A percentile compares a stretch with the other conserved stretches of the same genome.
phyloP scores from a whole-genome alignment of 2,329 filamentous ascomycete species.

The Domatiomyces catenatus region DNA sequence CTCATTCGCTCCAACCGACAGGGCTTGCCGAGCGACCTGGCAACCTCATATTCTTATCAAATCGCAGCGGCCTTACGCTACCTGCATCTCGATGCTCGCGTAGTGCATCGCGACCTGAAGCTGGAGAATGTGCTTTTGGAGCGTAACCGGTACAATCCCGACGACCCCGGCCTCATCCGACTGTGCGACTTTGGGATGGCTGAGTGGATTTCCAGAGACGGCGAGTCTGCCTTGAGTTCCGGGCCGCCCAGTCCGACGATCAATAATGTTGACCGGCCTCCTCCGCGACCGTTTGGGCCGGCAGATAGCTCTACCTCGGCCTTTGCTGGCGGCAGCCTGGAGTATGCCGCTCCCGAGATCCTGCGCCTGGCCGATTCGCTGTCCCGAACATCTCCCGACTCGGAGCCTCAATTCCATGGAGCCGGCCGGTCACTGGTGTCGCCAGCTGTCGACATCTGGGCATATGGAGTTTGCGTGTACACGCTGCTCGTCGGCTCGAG shows the following conservation, averaged over 20 bases:
- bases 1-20: conserved; percentile 40
- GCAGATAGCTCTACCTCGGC: conserved; percentile 39
- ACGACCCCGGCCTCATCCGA: conserved; percentile 40
- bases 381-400: neutral
- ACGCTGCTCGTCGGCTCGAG: conserved; percentile 44
- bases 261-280: conserved; percentile 31
- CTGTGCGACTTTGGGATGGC: conserved; percentile 57
- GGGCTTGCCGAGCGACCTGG: conserved; percentile 37
- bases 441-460: conserved; percentile 50
- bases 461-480: conserved; percentile 49
- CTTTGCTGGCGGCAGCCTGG: conserved; percentile 42
- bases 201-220: conserved; percentile 47
- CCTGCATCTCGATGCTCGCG: conserved; percentile 49
- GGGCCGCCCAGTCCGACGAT: conserved; percentile 35
- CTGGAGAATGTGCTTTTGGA: conserved; percentile 54
- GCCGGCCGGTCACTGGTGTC: conserved; percentile 23
- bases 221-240: conserved; percentile 30
- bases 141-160: conserved; percentile 29
- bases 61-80: conserved; percentile 50
- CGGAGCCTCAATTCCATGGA: neutral
- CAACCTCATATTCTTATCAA: conserved; percentile 47
- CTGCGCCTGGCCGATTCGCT: conserved; percentile 20
- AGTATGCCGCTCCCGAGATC: conserved; percentile 36
- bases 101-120: conserved; percentile 54
- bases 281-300: conserved; percentile 37